These are phyloP conservation scores for Spergularia bocconei DNA, from an alignment of 148 eudicot species.

Conservation along the genomic window DNA sequence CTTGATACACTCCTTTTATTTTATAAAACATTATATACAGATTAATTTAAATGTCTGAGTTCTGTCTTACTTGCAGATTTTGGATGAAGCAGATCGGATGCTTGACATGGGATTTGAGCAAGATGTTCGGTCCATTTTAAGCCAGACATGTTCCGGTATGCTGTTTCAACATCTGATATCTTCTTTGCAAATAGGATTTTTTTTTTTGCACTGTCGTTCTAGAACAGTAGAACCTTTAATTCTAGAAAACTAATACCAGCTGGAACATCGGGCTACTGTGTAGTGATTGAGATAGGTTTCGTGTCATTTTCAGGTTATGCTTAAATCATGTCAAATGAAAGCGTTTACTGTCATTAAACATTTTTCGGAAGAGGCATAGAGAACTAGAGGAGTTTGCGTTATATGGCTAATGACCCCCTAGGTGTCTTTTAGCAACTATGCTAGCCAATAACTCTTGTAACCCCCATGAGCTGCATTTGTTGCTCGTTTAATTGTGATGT, in stretches of 20 bases:
- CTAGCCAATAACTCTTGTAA: neutral
- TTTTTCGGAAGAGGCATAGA: neutral
- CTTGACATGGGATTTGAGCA: conserved; percentile 99
- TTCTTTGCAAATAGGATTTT: neutral
- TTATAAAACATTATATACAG: neutral
- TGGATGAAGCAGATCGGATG: conserved; percentile 99
- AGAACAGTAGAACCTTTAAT: neutral
- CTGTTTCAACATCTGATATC: neutral
- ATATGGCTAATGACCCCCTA: neutral
- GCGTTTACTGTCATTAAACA: too few relatives aligned
- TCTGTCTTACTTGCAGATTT: conserved; percentile 43
- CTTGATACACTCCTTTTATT: too few relatives aligned
- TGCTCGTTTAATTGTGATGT: neutral
- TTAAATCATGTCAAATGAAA: too few relatives aligned
- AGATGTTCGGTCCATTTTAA: conserved; percentile 85
- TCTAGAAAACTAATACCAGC: neutral
- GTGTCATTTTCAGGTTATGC: neutral
- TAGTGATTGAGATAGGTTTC: neutral
- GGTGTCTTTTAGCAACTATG: neutral
- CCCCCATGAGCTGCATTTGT: neutral
- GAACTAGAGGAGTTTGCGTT: neutral
- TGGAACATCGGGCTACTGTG: neutral
- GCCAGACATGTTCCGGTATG: conserved; percentile 79
- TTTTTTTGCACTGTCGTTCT: neutral
- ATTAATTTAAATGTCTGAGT: neutral